These are phyloP conservation scores for Botrytis fragariae DNA, from an alignment of 2,329 filamentous ascomycete genomes.

Conservation along the genomic window DNA sequence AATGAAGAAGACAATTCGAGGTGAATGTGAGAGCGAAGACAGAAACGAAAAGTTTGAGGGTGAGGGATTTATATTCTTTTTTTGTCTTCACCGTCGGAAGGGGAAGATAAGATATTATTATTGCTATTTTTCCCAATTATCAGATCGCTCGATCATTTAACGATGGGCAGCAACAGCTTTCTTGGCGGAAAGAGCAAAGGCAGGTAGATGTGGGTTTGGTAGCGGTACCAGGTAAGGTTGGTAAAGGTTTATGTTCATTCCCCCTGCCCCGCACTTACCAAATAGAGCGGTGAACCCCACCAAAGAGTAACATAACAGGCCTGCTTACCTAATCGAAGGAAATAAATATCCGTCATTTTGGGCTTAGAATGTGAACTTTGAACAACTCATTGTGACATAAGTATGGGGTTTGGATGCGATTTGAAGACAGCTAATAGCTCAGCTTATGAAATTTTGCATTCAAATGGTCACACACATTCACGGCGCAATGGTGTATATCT, in stretches of 20 bases:
- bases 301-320: not conserved
- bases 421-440: not conserved
- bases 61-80: not conserved
- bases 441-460: not conserved
- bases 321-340: not conserved
- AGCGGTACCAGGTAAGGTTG: too few species aligned
- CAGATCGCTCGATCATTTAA: slow-evolving; percentile 10
- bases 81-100: not conserved
- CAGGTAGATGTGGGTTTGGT: not conserved
- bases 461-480: not conserved
- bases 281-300: not conserved
- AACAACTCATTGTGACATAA: not conserved
- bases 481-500: not conserved
- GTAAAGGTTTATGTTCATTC: slow-evolving; percentile 22
- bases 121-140: not conserved
- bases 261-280: not conserved
- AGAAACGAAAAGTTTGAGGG: not conserved
- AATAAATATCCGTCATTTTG: not conserved
- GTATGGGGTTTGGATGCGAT: not conserved
- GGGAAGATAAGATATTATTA: not conserved
- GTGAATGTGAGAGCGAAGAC: not conserved
- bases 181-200: slow-evolving; percentile 5
- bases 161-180: slow-evolving; percentile 11
- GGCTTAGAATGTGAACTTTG: not conserved
- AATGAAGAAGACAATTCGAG: too few species aligned